Evolutionary conservation across 768 basidiomycete species (phyloP).

Genomic region (Dioszegia hungarica): DNA sequence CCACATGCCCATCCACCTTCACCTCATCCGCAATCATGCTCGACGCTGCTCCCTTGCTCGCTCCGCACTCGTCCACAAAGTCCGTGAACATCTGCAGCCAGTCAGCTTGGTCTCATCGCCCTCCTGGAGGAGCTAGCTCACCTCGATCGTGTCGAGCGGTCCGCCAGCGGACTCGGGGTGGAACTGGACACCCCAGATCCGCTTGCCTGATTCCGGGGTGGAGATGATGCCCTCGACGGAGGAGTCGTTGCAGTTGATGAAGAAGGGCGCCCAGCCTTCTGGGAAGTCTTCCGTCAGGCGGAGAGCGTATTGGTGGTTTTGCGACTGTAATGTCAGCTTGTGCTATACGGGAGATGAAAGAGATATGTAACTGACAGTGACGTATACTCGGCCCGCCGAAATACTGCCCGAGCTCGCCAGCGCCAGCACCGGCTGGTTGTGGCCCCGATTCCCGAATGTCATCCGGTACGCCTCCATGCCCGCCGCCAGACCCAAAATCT

Average conservation of each 20-base stretch:
- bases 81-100: slow-evolving; percentile 78
- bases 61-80: slow-evolving; percentile 75
- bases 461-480: slow-evolving; percentile 95
- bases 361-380: slow-evolving; percentile 57
- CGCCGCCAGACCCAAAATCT: slow-evolving; percentile 94
- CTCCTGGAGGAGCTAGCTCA: slow-evolving; percentile 46
- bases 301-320: slow-evolving; percentile 97
- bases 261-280: slow-evolving; percentile 95
- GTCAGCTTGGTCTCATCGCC: not conserved
- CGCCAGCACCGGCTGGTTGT: slow-evolving; percentile 97
- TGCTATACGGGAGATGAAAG: not conserved
- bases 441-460: slow-evolving; percentile 99
- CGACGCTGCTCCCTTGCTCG: slow-evolving; percentile 14
- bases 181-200: slow-evolving; percentile 98
- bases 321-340: slow-evolving; percentile 29
- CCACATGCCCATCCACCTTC: slow-evolving; percentile 27
- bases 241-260: slow-evolving; percentile 99
- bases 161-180: slow-evolving; percentile 98
- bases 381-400: slow-evolving; percentile 92
- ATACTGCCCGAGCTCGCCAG: slow-evolving; percentile 89
- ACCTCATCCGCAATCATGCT: slow-evolving; percentile 38
- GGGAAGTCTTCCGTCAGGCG: slow-evolving; percentile 93
- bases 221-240: slow-evolving; percentile 98
- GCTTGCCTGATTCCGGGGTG: slow-evolving; percentile 78
- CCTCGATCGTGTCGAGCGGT: slow-evolving; percentile 97